These are phyloP conservation scores for Gentiana straminea DNA, from an alignment of 257 asterid species.

Conservation along the genomic window DNA sequence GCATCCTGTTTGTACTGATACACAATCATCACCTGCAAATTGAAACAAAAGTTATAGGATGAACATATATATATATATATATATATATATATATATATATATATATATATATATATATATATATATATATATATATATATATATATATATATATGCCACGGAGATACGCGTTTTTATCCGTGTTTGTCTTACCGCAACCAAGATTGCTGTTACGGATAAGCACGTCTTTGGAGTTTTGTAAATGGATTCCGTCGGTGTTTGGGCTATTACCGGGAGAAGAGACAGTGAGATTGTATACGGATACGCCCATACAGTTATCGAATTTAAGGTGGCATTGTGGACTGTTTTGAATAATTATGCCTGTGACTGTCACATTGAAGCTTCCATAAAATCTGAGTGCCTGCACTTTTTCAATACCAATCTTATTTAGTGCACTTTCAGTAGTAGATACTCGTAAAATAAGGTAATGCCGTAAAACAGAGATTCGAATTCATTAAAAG, in stretches of 20 bases:
- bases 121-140: too few relatives aligned
- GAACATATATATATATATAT: too few relatives aligned
- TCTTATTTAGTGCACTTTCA: too few relatives aligned
- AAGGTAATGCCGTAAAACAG: too few relatives aligned
- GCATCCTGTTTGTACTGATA: conserved; percentile 84
- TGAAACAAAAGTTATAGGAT: not conserved
- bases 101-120: too few relatives aligned
- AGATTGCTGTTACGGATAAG: conserved; percentile 44
- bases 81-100: too few relatives aligned
- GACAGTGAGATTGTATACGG: conserved; percentile 51
- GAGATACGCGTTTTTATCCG: too few relatives aligned
- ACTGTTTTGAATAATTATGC: conserved; percentile 43
- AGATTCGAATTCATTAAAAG: too few relatives aligned
- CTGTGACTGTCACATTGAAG: conserved; percentile 41
- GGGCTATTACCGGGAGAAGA: conserved; percentile 67
- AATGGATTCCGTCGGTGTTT: conserved; percentile 84
- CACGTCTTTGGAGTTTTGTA: conserved; percentile 70
- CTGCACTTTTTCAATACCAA: conserved; percentile 14
- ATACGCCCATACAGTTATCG: conserved; percentile 49
- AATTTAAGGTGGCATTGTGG: conserved; percentile 78
- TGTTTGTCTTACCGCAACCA: too few relatives aligned
- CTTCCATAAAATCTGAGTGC: conserved; percentile 70
- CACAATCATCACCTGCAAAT: conserved; percentile 71
- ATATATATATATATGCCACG: too few relatives aligned
- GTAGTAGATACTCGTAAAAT: too few relatives aligned